Evolutionary conservation across 495 filamentous ascomycete species (phyloP).

Genomic region (Aspergillus campestris): DNA sequence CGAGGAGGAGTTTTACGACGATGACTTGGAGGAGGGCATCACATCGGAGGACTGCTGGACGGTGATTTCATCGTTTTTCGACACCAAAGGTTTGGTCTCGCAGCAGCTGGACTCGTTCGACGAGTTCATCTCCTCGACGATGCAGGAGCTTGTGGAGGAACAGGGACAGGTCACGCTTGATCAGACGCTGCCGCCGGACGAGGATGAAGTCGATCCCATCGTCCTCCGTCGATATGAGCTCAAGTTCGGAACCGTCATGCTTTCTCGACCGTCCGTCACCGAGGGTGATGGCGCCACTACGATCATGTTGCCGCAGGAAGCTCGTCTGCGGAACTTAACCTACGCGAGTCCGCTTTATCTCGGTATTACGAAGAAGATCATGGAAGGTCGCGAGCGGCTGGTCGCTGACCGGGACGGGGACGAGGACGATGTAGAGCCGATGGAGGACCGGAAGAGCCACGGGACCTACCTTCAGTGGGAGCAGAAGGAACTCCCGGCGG

Average conservation of each 20-base stretch:
- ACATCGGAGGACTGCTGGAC: slow-evolving; percentile 93
- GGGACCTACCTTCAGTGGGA: slow-evolving; percentile 45
- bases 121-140: slow-evolving; percentile 85
- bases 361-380: slow-evolving; percentile 69
- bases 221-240: slow-evolving; percentile 85
- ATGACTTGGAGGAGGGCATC: slow-evolving; percentile 61
- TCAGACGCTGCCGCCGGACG: slow-evolving; percentile 64
- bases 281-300: slow-evolving; percentile 84
- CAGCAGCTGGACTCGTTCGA: slow-evolving; percentile 98
- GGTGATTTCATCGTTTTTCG: slow-evolving; percentile 94
- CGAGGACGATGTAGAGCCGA: slow-evolving; percentile 40
- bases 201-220: slow-evolving; percentile 62
- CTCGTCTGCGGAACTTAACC: slow-evolving; percentile 86
- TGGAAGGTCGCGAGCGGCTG: slow-evolving; percentile 69
- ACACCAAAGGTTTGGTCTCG: slow-evolving; percentile 87
- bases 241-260: slow-evolving; percentile 76
- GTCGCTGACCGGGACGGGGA: slow-evolving; percentile 45
- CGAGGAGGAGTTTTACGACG: slow-evolving; percentile 47
- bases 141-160: slow-evolving; percentile 86
- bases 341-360: slow-evolving; percentile 88
- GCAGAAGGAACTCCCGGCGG: slow-evolving; percentile 45
- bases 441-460: slow-evolving; percentile 33
- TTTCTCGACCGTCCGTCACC: slow-evolving; percentile 78
- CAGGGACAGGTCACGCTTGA: slow-evolving; percentile 82
- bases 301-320: slow-evolving; percentile 81